Evolutionary conservation across 2,329 filamentous ascomycete genomes (phyloP), one percentile per base, ranked within the genome.

Genomic region (Lasiodiplodia citricola): DNA sequence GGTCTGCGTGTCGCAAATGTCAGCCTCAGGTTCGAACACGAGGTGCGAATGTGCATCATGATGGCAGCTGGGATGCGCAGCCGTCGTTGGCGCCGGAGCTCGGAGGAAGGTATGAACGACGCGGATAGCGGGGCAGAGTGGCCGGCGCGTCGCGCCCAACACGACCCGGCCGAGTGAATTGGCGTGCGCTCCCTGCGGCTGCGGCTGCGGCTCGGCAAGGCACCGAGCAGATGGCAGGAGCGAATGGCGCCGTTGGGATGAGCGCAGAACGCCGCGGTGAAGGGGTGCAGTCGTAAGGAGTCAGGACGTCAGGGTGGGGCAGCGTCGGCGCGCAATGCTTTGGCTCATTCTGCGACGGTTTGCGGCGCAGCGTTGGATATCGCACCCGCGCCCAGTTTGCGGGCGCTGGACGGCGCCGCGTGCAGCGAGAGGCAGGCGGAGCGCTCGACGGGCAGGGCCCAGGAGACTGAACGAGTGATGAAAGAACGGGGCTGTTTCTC

Each of bases 281-380:
- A 78, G 75, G 75, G 74, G 74, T 72, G 72, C 71, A 68, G 71
- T 71, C 70, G 67, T 71, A 73, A 72, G 73, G 70, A 72, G 66
- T 58, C 58, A 67, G 62, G 70, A 70, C 68, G 56, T 28, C 56
- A 68, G 56, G 38, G 66, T 68, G 66, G 66, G 66, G 66, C 66
- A 63, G 25, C 35, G 51, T 28, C 44, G 57, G 56, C 66, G 66
- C 66, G 66, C 57, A 68, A 50, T 38, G 57, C 44, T 50, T 23
- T 50, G 47, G 47, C 50, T 52, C 44, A 47, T 58, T 51, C 66
- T 54, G 47, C 47, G 60, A 56, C 37, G 44, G 21, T 60, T 56
- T 54, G 60, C 60, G 44, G 62, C 37, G 55, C 35, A 38, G 64
- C 54, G 31, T 31, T 31, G 47, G 66, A 38, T 28, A 56, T 68